Conservation (phyloP, 768 basidiomycete species). For the Pisolithus marmoratus region DNA sequence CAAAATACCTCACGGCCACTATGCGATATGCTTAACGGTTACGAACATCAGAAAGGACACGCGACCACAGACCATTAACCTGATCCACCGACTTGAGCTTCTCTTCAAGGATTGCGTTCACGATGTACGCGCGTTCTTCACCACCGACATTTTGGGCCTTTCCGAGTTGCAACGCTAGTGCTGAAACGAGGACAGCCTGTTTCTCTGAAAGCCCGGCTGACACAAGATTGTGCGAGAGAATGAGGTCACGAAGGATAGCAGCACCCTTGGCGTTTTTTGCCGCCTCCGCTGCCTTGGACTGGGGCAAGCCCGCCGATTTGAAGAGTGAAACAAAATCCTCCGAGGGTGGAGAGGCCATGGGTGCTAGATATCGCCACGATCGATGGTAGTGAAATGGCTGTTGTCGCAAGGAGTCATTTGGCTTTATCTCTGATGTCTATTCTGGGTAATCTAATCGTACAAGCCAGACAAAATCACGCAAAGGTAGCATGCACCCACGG, state of each 20-base stretch:
- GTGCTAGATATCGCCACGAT: not conserved
- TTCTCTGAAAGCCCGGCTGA: slow-evolving; percentile 64
- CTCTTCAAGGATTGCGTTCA: slow-evolving; percentile 64
- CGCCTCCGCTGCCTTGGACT: slow-evolving; percentile 76
- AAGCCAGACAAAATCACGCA: too few relatives aligned
- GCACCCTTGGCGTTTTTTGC: slow-evolving; percentile 78
- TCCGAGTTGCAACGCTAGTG: slow-evolving; percentile 54
- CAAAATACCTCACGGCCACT: slow-evolving; percentile 65
- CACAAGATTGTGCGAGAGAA: slow-evolving; percentile 48
- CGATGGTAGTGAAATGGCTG: not conserved
- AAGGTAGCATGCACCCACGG: too few relatives aligned
- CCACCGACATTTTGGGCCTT: slow-evolving; percentile 49
- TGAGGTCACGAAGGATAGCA: slow-evolving; percentile 59
- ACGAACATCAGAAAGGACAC: not conserved
- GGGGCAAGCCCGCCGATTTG: slow-evolving; percentile 69
- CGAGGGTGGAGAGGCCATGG: slow-evolving; percentile 7
- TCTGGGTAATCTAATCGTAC: not conserved
- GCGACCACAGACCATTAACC: slow-evolving; percentile 60
- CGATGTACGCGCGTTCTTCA: slow-evolving; percentile 54
- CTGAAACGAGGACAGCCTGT: slow-evolving; percentile 62
- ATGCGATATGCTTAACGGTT: slow-evolving; percentile 3
- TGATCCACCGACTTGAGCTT: slow-evolving; percentile 80
- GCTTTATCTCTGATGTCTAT: slow-evolving; percentile 7
- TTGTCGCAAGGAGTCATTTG: not conserved
- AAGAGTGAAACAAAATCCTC: slow-evolving; percentile 41